phyloP scores from a whole-genome alignment of 2,329 filamentous ascomycete species.

The Rutstroemia sp. region DNA sequence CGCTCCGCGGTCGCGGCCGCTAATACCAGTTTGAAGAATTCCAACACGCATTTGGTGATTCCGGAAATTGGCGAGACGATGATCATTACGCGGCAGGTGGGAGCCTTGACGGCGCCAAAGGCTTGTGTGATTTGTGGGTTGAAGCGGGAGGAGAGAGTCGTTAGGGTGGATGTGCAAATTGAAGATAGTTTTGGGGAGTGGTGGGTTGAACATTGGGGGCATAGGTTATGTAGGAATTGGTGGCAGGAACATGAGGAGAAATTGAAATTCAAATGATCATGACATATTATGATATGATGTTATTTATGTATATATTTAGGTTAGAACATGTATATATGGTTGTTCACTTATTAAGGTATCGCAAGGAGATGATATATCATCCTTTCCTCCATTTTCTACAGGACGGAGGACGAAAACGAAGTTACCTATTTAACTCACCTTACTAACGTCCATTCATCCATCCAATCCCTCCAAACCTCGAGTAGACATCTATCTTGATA shows the following conservation, averaged over 20 bases:
- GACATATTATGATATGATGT: too few relatives aligned
- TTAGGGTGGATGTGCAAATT: conserved; percentile 61
- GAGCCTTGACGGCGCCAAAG: conserved; percentile 66
- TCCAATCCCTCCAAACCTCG: too few relatives aligned
- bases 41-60: conserved; percentile 36
- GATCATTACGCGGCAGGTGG: conserved; percentile 59
- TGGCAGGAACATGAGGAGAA: conserved; percentile 71
- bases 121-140: conserved; percentile 81
- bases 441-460: too few relatives aligned
- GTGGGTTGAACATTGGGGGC: conserved; percentile 89
- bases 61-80: conserved; percentile 68
- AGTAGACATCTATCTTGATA: too few relatives aligned
- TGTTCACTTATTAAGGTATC: too few relatives aligned
- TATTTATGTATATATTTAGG: background rate
- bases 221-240: conserved; percentile 72
- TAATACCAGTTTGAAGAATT: conserved; percentile 37
- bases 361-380: too few relatives aligned
- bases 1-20: conserved; percentile 63
- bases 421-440: too few relatives aligned
- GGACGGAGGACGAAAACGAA: too few relatives aligned
- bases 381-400: too few relatives aligned
- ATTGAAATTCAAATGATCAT: conserved; percentile 37
- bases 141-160: conserved; percentile 76
- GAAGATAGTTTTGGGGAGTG: conserved; percentile 94
- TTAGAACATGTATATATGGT: too few relatives aligned